Percentiles rank a stretch among this genome's conserved stretches.
Evolutionary conservation across 1,139 yeast species (phyloP).

Genomic region (Kodamaea alishanica): DNA sequence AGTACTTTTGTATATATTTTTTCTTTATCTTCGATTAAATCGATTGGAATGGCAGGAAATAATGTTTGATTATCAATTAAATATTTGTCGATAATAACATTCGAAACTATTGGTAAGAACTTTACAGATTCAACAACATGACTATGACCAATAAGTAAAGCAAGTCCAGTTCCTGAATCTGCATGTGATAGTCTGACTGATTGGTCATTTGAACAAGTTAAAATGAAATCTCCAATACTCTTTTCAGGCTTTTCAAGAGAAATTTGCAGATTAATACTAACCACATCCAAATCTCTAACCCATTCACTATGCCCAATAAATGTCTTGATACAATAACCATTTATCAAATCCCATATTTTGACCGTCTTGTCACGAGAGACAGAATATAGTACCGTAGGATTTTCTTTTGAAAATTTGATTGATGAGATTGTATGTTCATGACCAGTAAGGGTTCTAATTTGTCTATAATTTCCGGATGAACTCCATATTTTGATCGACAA

Average conservation of each 20-base stretch:
- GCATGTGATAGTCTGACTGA: constrained; percentile 63
- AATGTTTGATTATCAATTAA: constrained; percentile 31
- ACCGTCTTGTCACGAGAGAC: constrained; percentile 76
- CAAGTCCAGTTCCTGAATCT: constrained; percentile 64
- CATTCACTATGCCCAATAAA: constrained; percentile 84
- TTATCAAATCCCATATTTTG: constrained; percentile 70
- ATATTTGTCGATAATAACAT: constrained; percentile 48
- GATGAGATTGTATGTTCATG: constrained; percentile 86
- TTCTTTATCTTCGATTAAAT: constrained; percentile 22
- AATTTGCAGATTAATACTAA: constrained; percentile 17
- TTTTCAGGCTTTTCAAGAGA: constrained; percentile 9
- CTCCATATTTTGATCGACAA: constrained; percentile 72
- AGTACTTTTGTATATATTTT: constrained; percentile 29
- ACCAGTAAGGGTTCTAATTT: constrained; percentile 69
- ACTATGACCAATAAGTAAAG: constrained; percentile 69
- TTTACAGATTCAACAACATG: constrained; percentile 79
- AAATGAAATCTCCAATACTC: constrained; percentile 49
- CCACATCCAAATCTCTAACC: constrained; percentile 65
- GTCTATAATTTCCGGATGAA: constrained; percentile 43
- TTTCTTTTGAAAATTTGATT: constrained; percentile 45
- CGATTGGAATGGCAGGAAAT: constrained; percentile 36
- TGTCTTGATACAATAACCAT: constrained; percentile 65
- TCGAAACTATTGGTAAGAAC: constrained; percentile 58
- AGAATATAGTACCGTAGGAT: constrained; percentile 51
- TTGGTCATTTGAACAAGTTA: constrained; percentile 83